Evolutionary conservation across 495 filamentous ascomycete genomes (phyloP), one percentile per base, ranked within the genome.

Genomic region (Cercophora sp.): DNA sequence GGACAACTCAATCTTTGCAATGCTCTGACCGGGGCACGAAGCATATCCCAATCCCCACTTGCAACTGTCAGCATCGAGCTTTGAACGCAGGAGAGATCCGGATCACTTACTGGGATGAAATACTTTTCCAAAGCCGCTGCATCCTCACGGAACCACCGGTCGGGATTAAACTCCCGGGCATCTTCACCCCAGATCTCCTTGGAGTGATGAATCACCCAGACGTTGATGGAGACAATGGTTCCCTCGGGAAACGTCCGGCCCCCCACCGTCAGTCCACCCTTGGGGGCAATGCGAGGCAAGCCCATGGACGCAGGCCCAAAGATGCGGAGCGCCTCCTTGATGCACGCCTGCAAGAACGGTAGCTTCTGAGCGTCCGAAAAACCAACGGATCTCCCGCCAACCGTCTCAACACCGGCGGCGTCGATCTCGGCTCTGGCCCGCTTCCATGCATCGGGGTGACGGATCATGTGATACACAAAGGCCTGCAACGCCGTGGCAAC

Each of bases 251-350:
- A 20, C 13, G 46, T 25, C 40, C 52, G 9, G 23, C 44, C 54
- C 8, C 56, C 49, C 25, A 27, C 64, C 39, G 36, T 67, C 60
- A 57, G 59, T 3, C 82, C 82, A 9, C 79, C 81, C 6, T 66
- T 31, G 0, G 72, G 66, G 6, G 81, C 80, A 32, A 71, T 60
- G 1, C 82, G 70, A 5, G 78, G 75, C 4, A 84, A 56, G 0
- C 69, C 59, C 32, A 70, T 73, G 4, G 66, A 57, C 4, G 81
- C 77, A 4, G 81, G 67, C 4, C 78, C 81, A 13, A 74, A 71
- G 31, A 86, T 57, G 15, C 84, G 73, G 54, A 86, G 67, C 2
- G 75, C 63, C 57, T 86, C 84, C 53, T 85, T 80, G 56, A 85
- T 77, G 55, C 77, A 72, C 8, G 68, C 70, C 25, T 70, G 68